phyloP scores from a whole-genome alignment of 2,329 filamentous ascomycete species.

The Thelonectria discophora region DNA sequence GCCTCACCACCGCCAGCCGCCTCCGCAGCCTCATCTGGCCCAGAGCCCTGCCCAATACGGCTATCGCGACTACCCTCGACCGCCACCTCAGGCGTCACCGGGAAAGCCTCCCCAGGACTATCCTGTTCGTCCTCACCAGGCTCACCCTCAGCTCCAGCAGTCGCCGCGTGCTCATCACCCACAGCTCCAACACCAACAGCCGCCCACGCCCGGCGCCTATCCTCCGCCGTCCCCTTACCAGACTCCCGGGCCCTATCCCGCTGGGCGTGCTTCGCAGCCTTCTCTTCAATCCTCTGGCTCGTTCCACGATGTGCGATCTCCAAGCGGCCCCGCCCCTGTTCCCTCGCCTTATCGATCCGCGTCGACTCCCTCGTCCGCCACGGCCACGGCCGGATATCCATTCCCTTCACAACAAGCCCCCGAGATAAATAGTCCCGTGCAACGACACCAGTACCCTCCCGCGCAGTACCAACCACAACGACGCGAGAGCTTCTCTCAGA shows the following conservation, averaged over 20 bases:
- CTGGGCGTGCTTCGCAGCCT: constrained; percentile 53
- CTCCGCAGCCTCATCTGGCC: constrained; percentile 44
- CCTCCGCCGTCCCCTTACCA: constrained; percentile 52
- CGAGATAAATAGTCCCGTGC: constrained; percentile 59
- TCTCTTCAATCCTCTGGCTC: constrained; percentile 57
- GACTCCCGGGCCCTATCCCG: constrained; percentile 53
- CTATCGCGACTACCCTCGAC: constrained; percentile 61
- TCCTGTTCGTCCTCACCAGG: constrained; percentile 44
- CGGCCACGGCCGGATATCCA: constrained; percentile 58
- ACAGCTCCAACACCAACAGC: constrained; percentile 28
- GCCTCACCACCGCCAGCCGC: constrained; percentile 45
- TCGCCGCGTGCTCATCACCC: constrained; percentile 29
- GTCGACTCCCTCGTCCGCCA: constrained; percentile 52
- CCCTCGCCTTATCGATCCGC: constrained; percentile 60
- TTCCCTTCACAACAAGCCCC: constrained; percentile 57
- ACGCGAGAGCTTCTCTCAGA: constrained; percentile 58
- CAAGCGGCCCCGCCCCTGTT: constrained; percentile 55
- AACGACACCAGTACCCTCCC: constrained; percentile 62
- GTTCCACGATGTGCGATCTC: constrained; percentile 61
- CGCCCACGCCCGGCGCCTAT: constrained; percentile 47
- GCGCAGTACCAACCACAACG: constrained; percentile 52
- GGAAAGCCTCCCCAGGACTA: constrained; percentile 58
- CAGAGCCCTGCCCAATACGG: constrained; percentile 55
- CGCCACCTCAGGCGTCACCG: constrained; percentile 60
- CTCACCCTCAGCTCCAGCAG: constrained; percentile 41